Percentiles rank a stretch among this genome's conserved stretches.
Evolutionary conservation across 1,284 basidiomycete genomes (phyloP).

Genomic region (Cystobasidium slooffiae): DNA sequence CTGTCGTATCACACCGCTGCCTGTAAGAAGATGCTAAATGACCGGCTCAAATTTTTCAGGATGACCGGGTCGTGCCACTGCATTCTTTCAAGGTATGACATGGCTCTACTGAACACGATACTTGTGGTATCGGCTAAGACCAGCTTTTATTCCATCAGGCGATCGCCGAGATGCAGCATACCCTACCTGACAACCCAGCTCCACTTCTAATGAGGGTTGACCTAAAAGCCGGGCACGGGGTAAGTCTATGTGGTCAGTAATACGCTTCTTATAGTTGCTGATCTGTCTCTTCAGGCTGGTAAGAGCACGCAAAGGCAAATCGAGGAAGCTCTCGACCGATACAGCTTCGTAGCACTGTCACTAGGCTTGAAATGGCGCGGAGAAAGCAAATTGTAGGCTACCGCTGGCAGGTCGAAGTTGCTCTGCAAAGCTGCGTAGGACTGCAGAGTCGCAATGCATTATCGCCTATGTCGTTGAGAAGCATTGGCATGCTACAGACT

Average conservation of each 20-base stretch:
- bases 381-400: conserved; percentile 14
- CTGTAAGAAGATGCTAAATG: not conserved
- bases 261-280: not conserved
- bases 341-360: conserved; percentile 66
- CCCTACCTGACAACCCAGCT: conserved; percentile 63
- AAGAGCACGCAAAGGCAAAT: conserved; percentile 77
- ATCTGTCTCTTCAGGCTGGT: not conserved
- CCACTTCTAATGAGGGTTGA: conserved; percentile 76
- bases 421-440: not conserved
- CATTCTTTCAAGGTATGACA: conserved; percentile 72
- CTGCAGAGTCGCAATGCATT: not conserved
- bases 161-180: conserved; percentile 72
- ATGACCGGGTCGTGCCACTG: conserved; percentile 74
- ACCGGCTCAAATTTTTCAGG: conserved; percentile 53
- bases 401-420: not conserved
- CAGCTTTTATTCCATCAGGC: conserved; percentile 52
- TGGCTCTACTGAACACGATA: too few relatives aligned
- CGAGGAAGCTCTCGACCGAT: conserved; percentile 73
- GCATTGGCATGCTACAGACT: too few relatives aligned
- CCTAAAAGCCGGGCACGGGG: conserved; percentile 77
- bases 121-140: not conserved
- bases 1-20: not conserved
- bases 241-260: conserved; percentile 59
- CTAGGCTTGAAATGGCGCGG: conserved; percentile 43
- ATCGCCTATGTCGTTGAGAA: too few relatives aligned